Evolutionary conservation across 2,329 filamentous ascomycete species (phyloP).

Genomic region (Lecanosticta acicola): DNA sequence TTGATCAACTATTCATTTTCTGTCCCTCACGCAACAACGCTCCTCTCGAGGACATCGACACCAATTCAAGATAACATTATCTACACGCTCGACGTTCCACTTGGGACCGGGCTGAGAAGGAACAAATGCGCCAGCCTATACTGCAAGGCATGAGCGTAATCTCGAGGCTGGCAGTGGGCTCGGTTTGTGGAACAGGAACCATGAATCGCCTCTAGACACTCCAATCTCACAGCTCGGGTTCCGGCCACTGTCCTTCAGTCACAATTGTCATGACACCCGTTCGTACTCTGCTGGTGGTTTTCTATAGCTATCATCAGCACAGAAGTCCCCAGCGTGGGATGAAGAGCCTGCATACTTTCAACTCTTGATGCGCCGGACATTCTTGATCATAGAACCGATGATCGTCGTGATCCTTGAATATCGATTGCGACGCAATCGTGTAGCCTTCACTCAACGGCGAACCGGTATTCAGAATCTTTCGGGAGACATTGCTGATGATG

Average conservation of each 20-base stretch:
- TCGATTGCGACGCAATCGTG: constrained; percentile 58
- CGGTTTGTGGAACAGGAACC: too few relatives aligned
- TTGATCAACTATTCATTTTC: too few relatives aligned
- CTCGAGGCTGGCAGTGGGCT: too few relatives aligned
- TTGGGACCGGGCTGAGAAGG: too few relatives aligned
- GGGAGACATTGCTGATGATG: constrained; percentile 47
- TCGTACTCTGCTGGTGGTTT: constrained; percentile 23
- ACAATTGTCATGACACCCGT: constrained; percentile 28
- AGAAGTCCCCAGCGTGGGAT: not conserved
- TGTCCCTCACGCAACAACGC: too few relatives aligned
- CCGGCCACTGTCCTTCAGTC: constrained; percentile 27
- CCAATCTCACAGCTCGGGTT: constrained; percentile 20
- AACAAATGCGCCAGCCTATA: too few relatives aligned
- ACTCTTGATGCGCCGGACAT: constrained; percentile 49
- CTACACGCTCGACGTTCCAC: too few relatives aligned
- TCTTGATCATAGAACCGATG: constrained; percentile 65
- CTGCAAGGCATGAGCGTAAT: too few relatives aligned
- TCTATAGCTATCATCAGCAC: constrained; percentile 9
- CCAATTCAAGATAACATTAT: too few relatives aligned
- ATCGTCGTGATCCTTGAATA: constrained; percentile 60
- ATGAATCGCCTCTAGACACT: too few relatives aligned
- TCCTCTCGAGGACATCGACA: too few relatives aligned
- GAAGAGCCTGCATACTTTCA: constrained; percentile 23
- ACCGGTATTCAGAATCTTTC: constrained; percentile 23
- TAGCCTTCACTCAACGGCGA: constrained; percentile 56